Evolutionary conservation across 495 filamentous ascomycete genomes (phyloP), one percentile per base, ranked within the genome.

Genomic region (Glutinoglossum americanum): DNA sequence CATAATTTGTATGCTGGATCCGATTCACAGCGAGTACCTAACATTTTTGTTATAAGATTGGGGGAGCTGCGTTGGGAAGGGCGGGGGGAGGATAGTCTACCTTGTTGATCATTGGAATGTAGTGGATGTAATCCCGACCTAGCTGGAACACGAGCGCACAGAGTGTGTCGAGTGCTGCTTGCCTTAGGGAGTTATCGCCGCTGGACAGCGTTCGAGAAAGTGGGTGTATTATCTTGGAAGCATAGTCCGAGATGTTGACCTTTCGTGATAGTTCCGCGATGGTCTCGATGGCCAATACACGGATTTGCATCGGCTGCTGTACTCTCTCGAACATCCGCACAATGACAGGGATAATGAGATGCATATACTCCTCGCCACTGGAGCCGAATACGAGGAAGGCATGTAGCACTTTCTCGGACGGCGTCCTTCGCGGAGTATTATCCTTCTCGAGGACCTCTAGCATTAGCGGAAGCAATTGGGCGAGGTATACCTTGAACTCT

Each of bases 281-380:
- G 0, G 89, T 94, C 61, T 99, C 92, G 64, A 99, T 96, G 11
- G 90, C 89, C 30, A 79, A 79, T 66, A 89, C 90, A 32, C 89
- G 83, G 44, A 93, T 76, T 59, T 80, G 79, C 10, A 76, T 71
- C 6, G 87, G 87, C 60, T 92, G 83, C 39, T 82, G 80, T 21
- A 80, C 76, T 59, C 84, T 89, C 63, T 97, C 87, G 64, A 96
- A 95, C 56, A 94, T 79, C 17, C 82, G 78, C 19, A 99, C 87
- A 59, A 99, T 84, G n/a, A 89, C 83, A 8, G 92, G 92, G 37
- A 99, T 89, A 62, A 99, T 97, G 30, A 99, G 75, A 68, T 97
- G 92, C 92, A 99, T 97, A 68, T 97, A 96, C 66, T 96, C 90
- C 66, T 97, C 92, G 17, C 82, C 84, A 64, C 88, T 95, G 15